Evolutionary conservation across 148 eudicot species (phyloP), one percentile per base, ranked within the genome.

Genomic region (Dianthus caryophyllus): DNA sequence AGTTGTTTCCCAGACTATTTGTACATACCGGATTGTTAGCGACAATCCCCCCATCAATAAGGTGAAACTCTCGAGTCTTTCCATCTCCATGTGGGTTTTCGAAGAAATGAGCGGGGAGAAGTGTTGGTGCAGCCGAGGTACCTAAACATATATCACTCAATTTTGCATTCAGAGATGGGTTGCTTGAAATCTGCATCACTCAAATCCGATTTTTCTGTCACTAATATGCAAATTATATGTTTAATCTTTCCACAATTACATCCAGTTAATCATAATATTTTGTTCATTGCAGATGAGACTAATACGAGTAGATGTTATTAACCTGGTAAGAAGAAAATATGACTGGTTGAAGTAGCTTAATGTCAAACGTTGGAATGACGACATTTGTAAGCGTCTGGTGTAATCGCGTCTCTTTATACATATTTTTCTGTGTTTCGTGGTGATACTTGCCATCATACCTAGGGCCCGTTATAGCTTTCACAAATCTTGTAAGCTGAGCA

Each of bases 111-210:
- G 79, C 56, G 0, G 84, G 84, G 1, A 81, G 41, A 29, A 61
- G 18, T 9, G 79, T 78, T 16, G 84, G 84, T 21, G 79, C 81
- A 6, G 84, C 84, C 0, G 81, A 81, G 8, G 84, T 78, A 46
- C 81, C 76, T 48, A 77, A 56, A 77, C 84, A 81, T 43, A 81
- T 74, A 39, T 77, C 84, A 61, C 78, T 66, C 18, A 77, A 10
- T 39, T 64, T 69, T 21, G 76, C 84, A 67, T 74, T 71, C 76
- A 80, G 21, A 11, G 61, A 58, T 2, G 78, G 80, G 18, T 48
- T 54, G 29, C 52, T 66, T 24, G 47, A 58, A 38, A 70, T 25
- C 80, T 80, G 66, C 51, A 50, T 64, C 9, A n/a, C 30, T 16
- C 26, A 29, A 6, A 46, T 33, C 5, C 16, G 41, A 15, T 8